Base-by-base conservation (phyloP, 1,139 yeast species). In the Magnusiomyces ingens region DNA sequence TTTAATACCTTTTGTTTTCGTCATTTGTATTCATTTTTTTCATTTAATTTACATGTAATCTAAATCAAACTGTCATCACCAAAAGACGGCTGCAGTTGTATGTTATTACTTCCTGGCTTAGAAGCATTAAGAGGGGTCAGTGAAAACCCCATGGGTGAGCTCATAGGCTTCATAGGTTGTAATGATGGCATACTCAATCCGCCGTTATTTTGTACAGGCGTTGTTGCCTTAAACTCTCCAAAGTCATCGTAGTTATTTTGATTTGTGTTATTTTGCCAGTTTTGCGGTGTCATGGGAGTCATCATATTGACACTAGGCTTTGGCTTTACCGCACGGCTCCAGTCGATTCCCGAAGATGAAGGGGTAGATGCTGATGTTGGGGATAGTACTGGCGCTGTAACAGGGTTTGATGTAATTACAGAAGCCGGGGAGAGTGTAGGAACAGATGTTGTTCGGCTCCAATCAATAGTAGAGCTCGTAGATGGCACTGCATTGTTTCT, bases 111-210 rank as follows among this genome's bases (percentile, higher is more conserved):
- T 13, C 35, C 32, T 10, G 40, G 35, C 44, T 47, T 38, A 18
- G 32, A 26, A 5, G 32, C 32, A 26, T 15, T 40, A 18, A 40
- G 18, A 13, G 43, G 43, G 2, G n/a, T 40, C 19, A 40, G 21
- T 40, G 21, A 40, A 15, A 21, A 40, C 10, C 43, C 43, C 18
- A 40, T 12, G 3, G 43, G 19, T 6, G 43, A 21, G 3, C n/a
- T 18, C 19, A 17, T 18, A 12, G 43, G 43, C 19, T 40, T 40
- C 43, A 40, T 55, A 12, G 57, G 57, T 10, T 53, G 52, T 13
- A 56, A 46, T 2, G 59, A 56, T 11, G 58, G 55, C 15, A 52
- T 48, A 42, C 49, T 36, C 4, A 55, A 41, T 17, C 19, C 32
- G 2, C 48, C 21, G 5, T 40, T 32, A 18, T 22, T 36, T 6